Base-by-base conservation (phyloP, 2,329 filamentous ascomycete genomes). In the Lecanoromycetidae sp. region DNA sequence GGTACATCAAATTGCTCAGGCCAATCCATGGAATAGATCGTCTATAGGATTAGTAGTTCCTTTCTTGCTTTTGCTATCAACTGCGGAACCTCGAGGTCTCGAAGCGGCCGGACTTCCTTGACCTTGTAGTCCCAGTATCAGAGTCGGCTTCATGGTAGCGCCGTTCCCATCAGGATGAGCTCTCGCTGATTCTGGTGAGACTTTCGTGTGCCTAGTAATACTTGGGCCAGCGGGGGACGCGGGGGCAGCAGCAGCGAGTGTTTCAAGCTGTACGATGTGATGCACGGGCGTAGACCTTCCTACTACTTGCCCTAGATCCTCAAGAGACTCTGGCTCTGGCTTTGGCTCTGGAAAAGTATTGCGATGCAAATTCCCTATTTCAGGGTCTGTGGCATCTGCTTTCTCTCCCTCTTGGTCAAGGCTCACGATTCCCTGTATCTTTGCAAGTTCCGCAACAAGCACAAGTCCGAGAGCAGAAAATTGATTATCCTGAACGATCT, bases 401-500 rank as follows among this genome's bases (percentile, higher is more conserved):
- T 9, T 8, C 20, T 23, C 23, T 15, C 9, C n/a, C n/a, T n/a
- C 13, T 7, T 15, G 15, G n/a, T n/a, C 17, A 23, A 30, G 13
- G 9, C 19, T 61, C 41, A 77, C 61, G 1, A 69, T 61, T 42
- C 64, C 64, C 51, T 74, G 64, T 19, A 82, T 63, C 52, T 76
- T 75, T 3, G 80, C 79, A 49, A 88, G 64, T 1, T 76, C 64
- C 17, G 75, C 78, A 37, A 88, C 60, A 8, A 90, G 70, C 52
- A 84, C 71, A 17, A 87, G 67, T 3, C 84, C 85, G 2, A 90
- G 69, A 3, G 78, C 69, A 2, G 84, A 77, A 61, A 84, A 84
- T 57, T 87, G 84, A 27, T 74, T 76, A 61, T 88, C 83, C 15
- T 80, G 79, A 3, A 81, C 67, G 34, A 90, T 66, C 52, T 80